Percentiles rank a stretch among this genome's conserved stretches.
phyloP scores from a whole-genome alignment of 1,139 yeast genomes.

The Kluyveromyces marxianus region DNA sequence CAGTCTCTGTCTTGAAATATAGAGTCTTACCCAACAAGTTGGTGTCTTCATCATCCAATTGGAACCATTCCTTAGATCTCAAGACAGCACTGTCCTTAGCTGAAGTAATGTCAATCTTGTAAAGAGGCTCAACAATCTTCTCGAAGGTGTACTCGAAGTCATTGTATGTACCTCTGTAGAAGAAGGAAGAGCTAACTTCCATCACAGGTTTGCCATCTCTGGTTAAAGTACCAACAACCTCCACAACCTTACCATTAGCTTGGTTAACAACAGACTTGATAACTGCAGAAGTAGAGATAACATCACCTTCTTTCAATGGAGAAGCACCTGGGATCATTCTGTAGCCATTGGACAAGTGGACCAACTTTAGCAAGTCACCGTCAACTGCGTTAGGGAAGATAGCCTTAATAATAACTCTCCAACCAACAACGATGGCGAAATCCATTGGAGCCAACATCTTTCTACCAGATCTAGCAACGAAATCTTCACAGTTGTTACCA shows the following conservation, averaged over 20 bases:
- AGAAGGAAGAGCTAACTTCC: constrained; percentile 93
- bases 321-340: constrained; percentile 88
- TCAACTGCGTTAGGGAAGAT: constrained; percentile 94
- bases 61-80: constrained; percentile 97
- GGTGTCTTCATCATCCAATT: constrained; percentile 55
- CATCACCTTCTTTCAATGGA: constrained; percentile 84
- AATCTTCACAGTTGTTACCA: constrained; percentile 95
- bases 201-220: constrained; percentile 74
- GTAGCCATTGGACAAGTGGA: constrained; percentile 92
- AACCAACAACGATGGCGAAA: constrained; percentile 95
- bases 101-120: constrained; percentile 62
- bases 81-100: constrained; percentile 90
- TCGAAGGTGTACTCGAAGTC: constrained; percentile 93
- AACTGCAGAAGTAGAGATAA: constrained; percentile 73
- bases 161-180: constrained; percentile 85
- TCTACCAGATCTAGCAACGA: constrained; percentile 82
- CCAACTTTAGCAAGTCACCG: constrained; percentile 90
- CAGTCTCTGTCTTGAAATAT: constrained; percentile 85
- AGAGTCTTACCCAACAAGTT: constrained; percentile 74
- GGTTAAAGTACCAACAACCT: constrained; percentile 83
- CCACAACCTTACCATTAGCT: constrained; percentile 91
- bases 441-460: constrained; percentile 95
- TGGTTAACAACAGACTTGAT: constrained; percentile 86
- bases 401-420: constrained; percentile 96
- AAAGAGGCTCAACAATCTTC: constrained; percentile 80